Conservation (phyloP, 2,329 filamentous ascomycete species). For the Rosellinia necatrix region DNA sequence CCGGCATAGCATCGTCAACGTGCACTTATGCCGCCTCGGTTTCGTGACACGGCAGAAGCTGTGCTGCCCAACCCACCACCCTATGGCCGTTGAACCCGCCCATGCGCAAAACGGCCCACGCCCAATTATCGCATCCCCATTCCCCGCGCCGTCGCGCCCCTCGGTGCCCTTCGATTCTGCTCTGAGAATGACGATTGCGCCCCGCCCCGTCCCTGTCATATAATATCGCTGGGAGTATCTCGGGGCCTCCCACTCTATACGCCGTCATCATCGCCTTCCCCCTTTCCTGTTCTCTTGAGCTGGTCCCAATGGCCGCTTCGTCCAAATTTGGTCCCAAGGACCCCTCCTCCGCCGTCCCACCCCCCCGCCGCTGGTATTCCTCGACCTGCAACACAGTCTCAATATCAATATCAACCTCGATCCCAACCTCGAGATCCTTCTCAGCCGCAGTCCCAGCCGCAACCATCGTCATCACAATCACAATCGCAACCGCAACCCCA, state of each 20-base stretch:
- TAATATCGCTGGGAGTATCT: background rate
- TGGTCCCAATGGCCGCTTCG: slow-evolving; percentile 28
- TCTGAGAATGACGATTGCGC: slow-evolving; percentile 27
- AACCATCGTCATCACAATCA: slow-evolving; percentile 12
- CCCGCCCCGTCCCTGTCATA: slow-evolving; percentile 18
- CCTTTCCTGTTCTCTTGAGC: slow-evolving; percentile 30
- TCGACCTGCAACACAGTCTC: slow-evolving; percentile 21
- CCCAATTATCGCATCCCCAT: slow-evolving; percentile 5
- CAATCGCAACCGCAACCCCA: slow-evolving; percentile 22
- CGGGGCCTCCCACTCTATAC: background rate
- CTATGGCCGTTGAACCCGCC: slow-evolving; percentile 9
- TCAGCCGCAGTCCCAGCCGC: slow-evolving; percentile 17
- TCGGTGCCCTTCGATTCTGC: background rate
- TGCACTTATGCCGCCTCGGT: slow-evolving; percentile 32
- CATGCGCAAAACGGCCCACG: slow-evolving; percentile 13
- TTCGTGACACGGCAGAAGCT: slow-evolving; percentile 33
- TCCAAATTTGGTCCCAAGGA: slow-evolving; percentile 29
- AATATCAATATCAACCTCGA: slow-evolving; percentile 7
- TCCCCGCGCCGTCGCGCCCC: slow-evolving; percentile 8
- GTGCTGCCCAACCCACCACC: slow-evolving; percentile 31
- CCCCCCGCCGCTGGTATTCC: slow-evolving; percentile 18
- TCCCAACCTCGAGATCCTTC: no score
- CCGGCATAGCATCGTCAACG: slow-evolving; percentile 13
- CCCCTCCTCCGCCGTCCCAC: slow-evolving; percentile 25
- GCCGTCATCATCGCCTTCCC: background rate